Conservation (phyloP, 768 basidiomycete species). For the Royoungia palumana region DNA sequence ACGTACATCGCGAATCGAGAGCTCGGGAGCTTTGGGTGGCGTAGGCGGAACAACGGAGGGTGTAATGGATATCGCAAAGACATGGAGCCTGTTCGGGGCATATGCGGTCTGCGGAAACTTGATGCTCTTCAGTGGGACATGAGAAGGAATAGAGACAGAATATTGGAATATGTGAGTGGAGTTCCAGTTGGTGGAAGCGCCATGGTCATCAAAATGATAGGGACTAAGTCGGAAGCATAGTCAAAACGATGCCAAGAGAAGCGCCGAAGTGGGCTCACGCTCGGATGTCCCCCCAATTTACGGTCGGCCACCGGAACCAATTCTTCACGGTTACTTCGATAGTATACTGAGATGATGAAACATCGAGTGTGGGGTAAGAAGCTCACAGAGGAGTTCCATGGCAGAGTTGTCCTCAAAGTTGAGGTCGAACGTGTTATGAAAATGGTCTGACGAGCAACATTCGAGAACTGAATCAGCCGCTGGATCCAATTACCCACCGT, state of each 20-base stretch:
- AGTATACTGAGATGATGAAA: background rate
- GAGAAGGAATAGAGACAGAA: constrained; percentile 43
- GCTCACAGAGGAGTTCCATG: constrained; percentile 35
- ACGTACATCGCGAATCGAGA: constrained; percentile 41
- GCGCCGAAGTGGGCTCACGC: constrained; percentile 31
- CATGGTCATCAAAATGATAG: constrained; percentile 40
- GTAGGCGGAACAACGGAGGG: constrained; percentile 29
- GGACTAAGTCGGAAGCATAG: constrained; percentile 31
- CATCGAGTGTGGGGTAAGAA: too few species aligned
- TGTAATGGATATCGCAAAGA: constrained; percentile 45
- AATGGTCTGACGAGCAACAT: constrained; percentile 23
- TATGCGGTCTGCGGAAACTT: constrained; percentile 36
- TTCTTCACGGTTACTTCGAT: constrained; percentile 42
- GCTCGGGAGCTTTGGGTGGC: constrained; percentile 20
- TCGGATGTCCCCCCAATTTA: constrained; percentile 42
- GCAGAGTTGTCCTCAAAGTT: constrained; percentile 38
- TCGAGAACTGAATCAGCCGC: background rate
- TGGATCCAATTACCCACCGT: constrained; percentile 24
- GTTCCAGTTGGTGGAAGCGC: constrained; percentile 39
- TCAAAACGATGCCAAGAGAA: background rate
- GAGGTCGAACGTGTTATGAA: constrained; percentile 34
- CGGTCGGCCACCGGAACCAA: constrained; percentile 41
- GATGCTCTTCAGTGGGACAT: constrained; percentile 39
- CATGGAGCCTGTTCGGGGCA: constrained; percentile 37
- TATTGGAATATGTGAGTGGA: constrained; percentile 43